Conservation (phyloP, 2,329 filamentous ascomycete species). For the Aureobasidium namibiae region DNA sequence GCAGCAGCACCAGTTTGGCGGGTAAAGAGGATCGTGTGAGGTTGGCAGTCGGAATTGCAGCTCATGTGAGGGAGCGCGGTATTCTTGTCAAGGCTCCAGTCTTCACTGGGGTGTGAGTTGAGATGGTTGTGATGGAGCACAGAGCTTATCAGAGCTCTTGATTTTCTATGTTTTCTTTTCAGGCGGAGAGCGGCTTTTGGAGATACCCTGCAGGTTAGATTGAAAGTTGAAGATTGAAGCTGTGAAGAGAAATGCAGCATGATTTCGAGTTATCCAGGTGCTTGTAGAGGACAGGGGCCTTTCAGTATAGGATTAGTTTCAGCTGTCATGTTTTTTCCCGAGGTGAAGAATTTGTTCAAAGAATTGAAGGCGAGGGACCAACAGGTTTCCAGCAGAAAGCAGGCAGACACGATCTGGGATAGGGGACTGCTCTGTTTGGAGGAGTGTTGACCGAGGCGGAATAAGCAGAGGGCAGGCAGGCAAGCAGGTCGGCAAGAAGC, state of each 20-base stretch:
- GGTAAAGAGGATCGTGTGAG: constrained; percentile 37
- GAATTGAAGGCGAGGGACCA: not conserved
- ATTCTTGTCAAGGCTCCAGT: constrained; percentile 41
- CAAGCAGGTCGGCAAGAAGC: not conserved
- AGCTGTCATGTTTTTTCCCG: not conserved
- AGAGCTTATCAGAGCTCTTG: not conserved
- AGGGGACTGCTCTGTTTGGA: not conserved
- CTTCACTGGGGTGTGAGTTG: not conserved
- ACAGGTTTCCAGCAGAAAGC: not conserved
- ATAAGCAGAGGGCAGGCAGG: not conserved
- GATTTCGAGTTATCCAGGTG: not conserved
- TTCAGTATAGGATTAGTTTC: not conserved
- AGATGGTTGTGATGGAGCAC: not conserved
- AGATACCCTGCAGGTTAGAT: constrained; percentile 9
- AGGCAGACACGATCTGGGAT: too few relatives aligned
- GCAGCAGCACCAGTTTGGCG: constrained; percentile 31
- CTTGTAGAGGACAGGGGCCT: not conserved
- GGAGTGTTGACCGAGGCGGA: not conserved
- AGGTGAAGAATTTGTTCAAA: not conserved
- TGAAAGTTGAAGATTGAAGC: not conserved
- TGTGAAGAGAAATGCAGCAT: not conserved
- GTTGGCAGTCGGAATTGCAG: constrained; percentile 39
- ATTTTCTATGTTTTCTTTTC: not conserved
- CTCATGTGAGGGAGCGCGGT: constrained; percentile 41
- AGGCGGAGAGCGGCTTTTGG: constrained; percentile 4